Evolutionary conservation across 1,284 basidiomycete genomes (phyloP).

Genomic region (Trichosporon asahii): DNA sequence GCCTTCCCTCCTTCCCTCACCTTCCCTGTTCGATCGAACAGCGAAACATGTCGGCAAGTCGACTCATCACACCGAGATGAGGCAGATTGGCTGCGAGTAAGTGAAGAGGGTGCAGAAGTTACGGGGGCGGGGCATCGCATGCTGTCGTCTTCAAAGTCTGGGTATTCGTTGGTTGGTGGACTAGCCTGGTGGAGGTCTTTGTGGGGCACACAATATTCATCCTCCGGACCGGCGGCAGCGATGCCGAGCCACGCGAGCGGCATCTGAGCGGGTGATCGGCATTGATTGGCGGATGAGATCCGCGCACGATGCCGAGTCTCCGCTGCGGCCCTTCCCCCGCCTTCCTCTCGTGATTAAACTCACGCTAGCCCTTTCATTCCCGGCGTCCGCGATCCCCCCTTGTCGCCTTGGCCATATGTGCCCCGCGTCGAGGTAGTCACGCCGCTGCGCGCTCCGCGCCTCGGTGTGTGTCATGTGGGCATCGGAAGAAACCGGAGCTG

Average conservation of each 20-base stretch:
- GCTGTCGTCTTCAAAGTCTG: not conserved
- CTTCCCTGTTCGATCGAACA: too few species aligned
- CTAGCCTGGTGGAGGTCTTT: not conserved
- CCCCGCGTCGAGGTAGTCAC: constrained; percentile 1
- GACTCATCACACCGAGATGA: not conserved
- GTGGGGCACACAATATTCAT: not conserved
- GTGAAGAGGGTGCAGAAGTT: not conserved
- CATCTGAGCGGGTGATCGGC: not conserved
- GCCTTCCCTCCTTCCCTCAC: too few species aligned
- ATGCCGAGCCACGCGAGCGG: not conserved
- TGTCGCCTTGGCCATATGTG: not conserved
- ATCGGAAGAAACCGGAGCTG: not conserved
- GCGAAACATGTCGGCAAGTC: not conserved
- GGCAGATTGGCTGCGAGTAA: not conserved
- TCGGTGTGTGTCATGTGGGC: constrained; percentile 1
- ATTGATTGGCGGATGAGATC: not conserved
- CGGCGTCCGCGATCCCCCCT: not conserved
- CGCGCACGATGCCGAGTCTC: not conserved
- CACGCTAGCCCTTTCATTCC: not conserved
- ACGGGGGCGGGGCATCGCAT: not conserved
- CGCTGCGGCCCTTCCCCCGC: not conserved
- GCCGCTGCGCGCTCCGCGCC: not conserved
- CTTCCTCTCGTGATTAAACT: not conserved
- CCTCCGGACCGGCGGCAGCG: not conserved
- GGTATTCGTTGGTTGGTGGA: not conserved